These are phyloP conservation scores for Rhododendron ovatum DNA, from an alignment of 148 eudicot genomes.

Conservation along the genomic window DNA sequence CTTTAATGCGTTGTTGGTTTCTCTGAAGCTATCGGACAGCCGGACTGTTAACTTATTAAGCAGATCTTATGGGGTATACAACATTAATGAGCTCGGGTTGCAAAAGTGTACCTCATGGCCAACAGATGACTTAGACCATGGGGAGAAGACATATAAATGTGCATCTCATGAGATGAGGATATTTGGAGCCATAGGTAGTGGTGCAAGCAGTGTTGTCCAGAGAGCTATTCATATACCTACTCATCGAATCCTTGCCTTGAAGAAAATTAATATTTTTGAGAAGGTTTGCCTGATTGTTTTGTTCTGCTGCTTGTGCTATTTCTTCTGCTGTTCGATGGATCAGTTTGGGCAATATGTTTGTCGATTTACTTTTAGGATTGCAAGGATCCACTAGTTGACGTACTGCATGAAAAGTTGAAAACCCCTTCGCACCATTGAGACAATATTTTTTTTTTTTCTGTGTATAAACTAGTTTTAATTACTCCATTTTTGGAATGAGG, in stretches of 20 bases:
- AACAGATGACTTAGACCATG: slow-evolving; percentile 38
- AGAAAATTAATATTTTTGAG: slow-evolving; percentile 92
- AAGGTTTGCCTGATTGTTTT: slow-evolving; percentile 45
- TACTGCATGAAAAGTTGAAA: background rate
- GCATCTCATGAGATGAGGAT: slow-evolving; percentile 92
- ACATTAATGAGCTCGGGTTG: slow-evolving; percentile 80
- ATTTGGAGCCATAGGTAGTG: slow-evolving; percentile 93
- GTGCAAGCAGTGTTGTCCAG: slow-evolving; percentile 97
- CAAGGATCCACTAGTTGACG: background rate
- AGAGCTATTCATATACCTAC: slow-evolving; percentile 88
- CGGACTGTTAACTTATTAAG: slow-evolving; percentile 85
- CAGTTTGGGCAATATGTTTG: background rate
- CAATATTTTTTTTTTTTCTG: no score
- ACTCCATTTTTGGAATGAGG: background rate
- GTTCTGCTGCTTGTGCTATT: background rate
- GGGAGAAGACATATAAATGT: slow-evolving; percentile 72
- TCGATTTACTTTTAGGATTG: background rate
- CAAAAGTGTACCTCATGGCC: slow-evolving; percentile 73
- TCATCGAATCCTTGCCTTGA: slow-evolving; percentile 85
- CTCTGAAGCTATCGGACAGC: slow-evolving; percentile 50
- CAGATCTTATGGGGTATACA: slow-evolving; percentile 88
- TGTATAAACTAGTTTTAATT: background rate
- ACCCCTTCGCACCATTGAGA: background rate
- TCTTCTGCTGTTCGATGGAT: background rate
- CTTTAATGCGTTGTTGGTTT: slow-evolving; percentile 9